These are phyloP conservation scores for Tritrichomonas musculus DNA, from an alignment of 208 protist genomes.

Conservation along the genomic window DNA sequence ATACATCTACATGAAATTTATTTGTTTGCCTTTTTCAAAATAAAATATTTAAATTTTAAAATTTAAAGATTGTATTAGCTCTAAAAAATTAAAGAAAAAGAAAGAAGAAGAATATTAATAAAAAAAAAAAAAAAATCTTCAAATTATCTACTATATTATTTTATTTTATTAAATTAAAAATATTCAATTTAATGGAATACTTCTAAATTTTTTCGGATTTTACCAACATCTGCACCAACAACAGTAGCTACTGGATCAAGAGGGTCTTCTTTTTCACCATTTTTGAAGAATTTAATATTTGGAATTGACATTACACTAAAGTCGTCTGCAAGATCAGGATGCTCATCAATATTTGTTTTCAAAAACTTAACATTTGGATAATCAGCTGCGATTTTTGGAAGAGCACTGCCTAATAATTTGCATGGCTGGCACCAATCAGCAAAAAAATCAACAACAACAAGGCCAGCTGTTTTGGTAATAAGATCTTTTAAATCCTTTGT, in stretches of 20 bases:
- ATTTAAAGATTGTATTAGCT: no score
- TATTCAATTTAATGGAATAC: background rate
- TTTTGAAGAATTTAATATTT: conserved; percentile 14
- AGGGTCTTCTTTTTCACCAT: background rate
- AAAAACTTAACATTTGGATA: background rate
- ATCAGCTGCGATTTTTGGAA: background rate
- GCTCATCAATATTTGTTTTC: background rate
- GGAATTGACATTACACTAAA: background rate
- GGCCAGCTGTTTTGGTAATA: background rate
- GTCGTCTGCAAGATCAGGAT: background rate
- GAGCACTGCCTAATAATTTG: background rate
- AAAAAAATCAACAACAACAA: conserved; percentile 24
- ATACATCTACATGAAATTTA: no score
- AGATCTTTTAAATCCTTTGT: background rate
- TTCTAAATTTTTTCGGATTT: background rate
- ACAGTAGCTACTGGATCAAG: background rate
- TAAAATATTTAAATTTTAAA: no score
- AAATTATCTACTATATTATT: background rate
- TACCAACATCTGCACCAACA: background rate
- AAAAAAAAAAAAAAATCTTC: background rate
- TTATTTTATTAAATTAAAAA: no score
- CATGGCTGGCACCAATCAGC: conserved; percentile 10
- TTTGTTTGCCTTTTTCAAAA: no score
- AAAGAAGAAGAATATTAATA: no score
- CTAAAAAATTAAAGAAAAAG: no score